Percentiles rank a stretch among this genome's conserved stretches.
Evolutionary conservation across 352 stramenopile genomes (phyloP).

Genomic region (Globisporangium viniferum): DNA sequence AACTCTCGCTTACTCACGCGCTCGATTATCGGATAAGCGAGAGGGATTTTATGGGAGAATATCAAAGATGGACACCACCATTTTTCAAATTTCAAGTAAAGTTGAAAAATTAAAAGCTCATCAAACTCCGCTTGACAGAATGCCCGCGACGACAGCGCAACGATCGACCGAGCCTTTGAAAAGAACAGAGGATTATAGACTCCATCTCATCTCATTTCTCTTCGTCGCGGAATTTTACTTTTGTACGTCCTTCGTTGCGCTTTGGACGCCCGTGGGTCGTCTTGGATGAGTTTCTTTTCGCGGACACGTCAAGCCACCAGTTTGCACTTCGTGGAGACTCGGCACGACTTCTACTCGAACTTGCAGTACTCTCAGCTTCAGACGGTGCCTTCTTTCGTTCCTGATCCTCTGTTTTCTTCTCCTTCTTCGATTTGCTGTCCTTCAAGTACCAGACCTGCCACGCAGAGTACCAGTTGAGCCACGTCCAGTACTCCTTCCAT

Average conservation of each 20-base stretch:
- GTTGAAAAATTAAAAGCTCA: too few relatives aligned
- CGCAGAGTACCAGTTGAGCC: conserved; percentile 66
- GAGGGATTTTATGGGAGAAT: too few relatives aligned
- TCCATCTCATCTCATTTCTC: neutral
- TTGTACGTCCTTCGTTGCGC: neutral
- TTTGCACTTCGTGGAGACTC: conserved; percentile 3
- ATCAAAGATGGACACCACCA: too few relatives aligned
- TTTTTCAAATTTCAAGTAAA: too few relatives aligned
- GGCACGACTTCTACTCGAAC: neutral
- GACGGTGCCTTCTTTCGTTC: neutral
- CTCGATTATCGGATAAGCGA: too few relatives aligned
- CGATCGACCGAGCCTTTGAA: too few relatives aligned
- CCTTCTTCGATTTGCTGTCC: conserved; percentile 16
- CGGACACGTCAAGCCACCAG: conserved; percentile 16
- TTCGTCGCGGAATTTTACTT: neutral
- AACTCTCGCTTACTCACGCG: too few relatives aligned
- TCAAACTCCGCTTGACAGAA: too few relatives aligned
- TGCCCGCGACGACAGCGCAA: too few relatives aligned
- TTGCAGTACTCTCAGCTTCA: neutral
- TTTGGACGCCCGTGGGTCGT: too few relatives aligned
- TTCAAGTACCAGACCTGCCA: conserved; percentile 68
- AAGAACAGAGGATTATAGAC: too few relatives aligned
- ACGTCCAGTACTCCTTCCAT: conserved; percentile 57
- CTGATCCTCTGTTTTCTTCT: conserved; percentile 4
- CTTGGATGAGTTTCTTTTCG: neutral